Base-by-base conservation (phyloP, 2,329 filamentous ascomycete genomes). In the Zymoseptoria passerinii region DNA sequence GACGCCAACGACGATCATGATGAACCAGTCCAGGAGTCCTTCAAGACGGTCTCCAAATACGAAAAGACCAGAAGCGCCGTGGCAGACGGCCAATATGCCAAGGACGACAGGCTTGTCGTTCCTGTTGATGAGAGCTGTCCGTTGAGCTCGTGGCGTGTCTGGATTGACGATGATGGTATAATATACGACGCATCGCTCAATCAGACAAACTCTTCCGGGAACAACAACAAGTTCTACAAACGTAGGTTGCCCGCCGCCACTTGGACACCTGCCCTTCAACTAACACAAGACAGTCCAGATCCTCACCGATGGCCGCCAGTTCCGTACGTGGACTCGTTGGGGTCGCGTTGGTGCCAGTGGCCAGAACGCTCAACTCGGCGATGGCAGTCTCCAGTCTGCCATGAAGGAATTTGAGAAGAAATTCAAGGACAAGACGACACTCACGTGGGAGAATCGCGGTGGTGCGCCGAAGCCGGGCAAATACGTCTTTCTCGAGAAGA, bases 161-260 rank as follows among this genome's bases (percentile, higher is more conserved):
- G 87, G 67, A 81, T 92, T 57, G 86, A 86, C 60, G 73, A 80
- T 1, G 73, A 80, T 48, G 83, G 84, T 19, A 74, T 87, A 57
- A 89, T 92, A 52, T 92, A 83, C 71, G 90, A 95, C 69, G 89
- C 88, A 0, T 85, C 87, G 0, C 77, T 95, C 51, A 94, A 92
- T 65, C 87, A 92, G 70, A 88, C 89, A 9, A 88, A 90, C 64
- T 77, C 88, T 0, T 75, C 77, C 0, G 73, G 80, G 52, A 94
- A 92, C 69, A 88, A 88, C 72, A 92, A 94, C 72, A 94, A 94
- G 65, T 92, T 92, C 71, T 92, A 92, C 68, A 82, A 83, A 92
- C 76, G 77, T 89, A 61, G 67, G 55, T 35, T 10, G 9, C 29
- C 9, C 9, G 13, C 59, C 28, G 55, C 48, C 55, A 23, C 28